These are phyloP conservation scores for Prunus fruticosa DNA, from an alignment of 306 rosid species.

Conservation along the genomic window DNA sequence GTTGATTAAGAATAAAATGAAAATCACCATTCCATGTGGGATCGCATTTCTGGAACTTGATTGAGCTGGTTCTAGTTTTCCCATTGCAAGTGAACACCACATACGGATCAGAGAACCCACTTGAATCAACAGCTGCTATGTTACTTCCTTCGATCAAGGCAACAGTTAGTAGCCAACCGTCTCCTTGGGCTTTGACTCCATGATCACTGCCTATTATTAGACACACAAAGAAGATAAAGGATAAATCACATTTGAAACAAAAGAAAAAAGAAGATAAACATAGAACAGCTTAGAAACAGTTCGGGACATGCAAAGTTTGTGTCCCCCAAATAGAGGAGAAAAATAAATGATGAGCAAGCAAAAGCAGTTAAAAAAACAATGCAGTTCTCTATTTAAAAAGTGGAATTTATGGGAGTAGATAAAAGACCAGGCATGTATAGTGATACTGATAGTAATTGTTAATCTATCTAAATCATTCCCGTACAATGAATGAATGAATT, in stretches of 20 bases:
- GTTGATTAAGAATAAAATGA: constrained; percentile 12
- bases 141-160: constrained; percentile 88
- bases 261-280: constrained; percentile 21
- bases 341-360: neutral
- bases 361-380: neutral
- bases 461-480: neutral
- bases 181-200: constrained; percentile 93
- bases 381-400: neutral
- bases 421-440: neutral
- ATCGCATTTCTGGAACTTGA: constrained; percentile 76
- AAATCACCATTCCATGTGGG: constrained; percentile 91
- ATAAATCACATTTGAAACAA: neutral
- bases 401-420: neutral
- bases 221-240: neutral
- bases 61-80: constrained; percentile 86
- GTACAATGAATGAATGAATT: neutral
- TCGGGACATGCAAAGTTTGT: neutral
- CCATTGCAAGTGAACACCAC: constrained; percentile 93
- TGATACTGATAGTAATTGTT: neutral
- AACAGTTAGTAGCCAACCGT: constrained; percentile 95
- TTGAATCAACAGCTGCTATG: constrained; percentile 67
- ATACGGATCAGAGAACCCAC: constrained; percentile 71
- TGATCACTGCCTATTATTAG: constrained; percentile 75
- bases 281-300: neutral
- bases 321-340: neutral